A percentile compares a stretch with the other conserved stretches of the same genome.
Evolutionary conservation across 306 rosid species (phyloP).

Genomic region (Cucurbita maxima): DNA sequence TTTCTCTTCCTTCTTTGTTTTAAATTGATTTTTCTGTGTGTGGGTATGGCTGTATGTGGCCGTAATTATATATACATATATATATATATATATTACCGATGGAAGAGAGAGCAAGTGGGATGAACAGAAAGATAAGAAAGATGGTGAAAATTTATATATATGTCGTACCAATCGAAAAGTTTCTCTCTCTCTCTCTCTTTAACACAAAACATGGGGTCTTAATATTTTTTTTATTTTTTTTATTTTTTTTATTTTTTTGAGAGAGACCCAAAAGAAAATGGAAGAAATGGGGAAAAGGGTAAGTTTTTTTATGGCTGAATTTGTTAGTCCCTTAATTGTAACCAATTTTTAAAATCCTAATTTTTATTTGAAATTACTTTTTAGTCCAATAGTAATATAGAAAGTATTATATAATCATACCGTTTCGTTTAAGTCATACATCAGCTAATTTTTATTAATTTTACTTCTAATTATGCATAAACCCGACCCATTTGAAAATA

Average conservation of each 20-base stretch:
- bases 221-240: not conserved
- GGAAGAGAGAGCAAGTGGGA: not conserved
- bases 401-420: too few relatives aligned
- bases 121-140: slow-evolving; percentile 1
- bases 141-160: not conserved
- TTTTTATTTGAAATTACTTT: too few relatives aligned
- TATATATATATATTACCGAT: not conserved
- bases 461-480: too few relatives aligned
- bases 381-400: too few relatives aligned
- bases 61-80: not conserved
- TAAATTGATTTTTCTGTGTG: not conserved
- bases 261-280: not conserved
- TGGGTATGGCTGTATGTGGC: slow-evolving; percentile 4
- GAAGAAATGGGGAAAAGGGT: slow-evolving; percentile 32
- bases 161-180: not conserved
- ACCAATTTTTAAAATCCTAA: too few relatives aligned
- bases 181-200: not conserved
- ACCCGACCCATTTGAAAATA: not conserved
- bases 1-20: not conserved
- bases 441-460: too few relatives aligned
- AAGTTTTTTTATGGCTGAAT: not conserved
- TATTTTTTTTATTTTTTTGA: too few relatives aligned
- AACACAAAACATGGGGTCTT: not conserved
- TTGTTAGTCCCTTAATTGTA: too few relatives aligned
- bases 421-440: too few relatives aligned